Base-by-base conservation (phyloP, 306 rosid species). In the Hippophae tibetana region DNA sequence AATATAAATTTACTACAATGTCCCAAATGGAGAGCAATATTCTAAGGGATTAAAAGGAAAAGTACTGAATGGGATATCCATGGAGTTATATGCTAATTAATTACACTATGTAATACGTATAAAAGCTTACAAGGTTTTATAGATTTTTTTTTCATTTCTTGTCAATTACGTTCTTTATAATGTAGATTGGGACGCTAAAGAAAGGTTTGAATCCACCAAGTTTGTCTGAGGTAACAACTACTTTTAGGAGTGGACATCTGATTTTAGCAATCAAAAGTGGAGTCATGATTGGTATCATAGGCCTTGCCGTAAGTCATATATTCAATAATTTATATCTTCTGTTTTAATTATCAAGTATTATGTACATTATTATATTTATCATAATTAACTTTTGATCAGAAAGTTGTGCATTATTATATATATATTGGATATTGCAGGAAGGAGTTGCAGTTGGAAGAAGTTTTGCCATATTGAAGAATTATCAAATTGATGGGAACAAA, bases 381-480 rank as follows among this genome's bases (percentile, higher is more conserved):
- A 0, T 48, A 6, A 7, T 49, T 13, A 1, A 13, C 8, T 13
- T 12, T 48, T 48, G 52, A 11, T 13, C 7, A 6, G 0, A 8
- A 48, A 48, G 1, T 48, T 12, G 18, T 13, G 1, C 6, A 9
- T 48, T 6, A 9, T 10, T 48, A 48, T 9, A 48, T 48, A 11
- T 9, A 11, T 11, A 48, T 12, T 48, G 52, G 12, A 11, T 48
- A 11, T 12, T 65, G 26, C 77, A 90, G 98, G 98, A 92, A 87
- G 98, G 95, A 63, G 85, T 92, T 66, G 95, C 98, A 38, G 83
- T 92, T 25, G 98, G 98, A 69, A 82, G 98, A 69, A 87, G 86
- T 78, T 92, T 92, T 66, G 80, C 89, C 18, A 73, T 83, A 8
- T n/a, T 60, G 52, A 83, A 63, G 18, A 87, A 92, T 56, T 73